Evolutionary conservation across 139 green algal genomes (phyloP), one percentile per base, ranked within the genome.

Genomic region (Spirogloea muscicola): DNA sequence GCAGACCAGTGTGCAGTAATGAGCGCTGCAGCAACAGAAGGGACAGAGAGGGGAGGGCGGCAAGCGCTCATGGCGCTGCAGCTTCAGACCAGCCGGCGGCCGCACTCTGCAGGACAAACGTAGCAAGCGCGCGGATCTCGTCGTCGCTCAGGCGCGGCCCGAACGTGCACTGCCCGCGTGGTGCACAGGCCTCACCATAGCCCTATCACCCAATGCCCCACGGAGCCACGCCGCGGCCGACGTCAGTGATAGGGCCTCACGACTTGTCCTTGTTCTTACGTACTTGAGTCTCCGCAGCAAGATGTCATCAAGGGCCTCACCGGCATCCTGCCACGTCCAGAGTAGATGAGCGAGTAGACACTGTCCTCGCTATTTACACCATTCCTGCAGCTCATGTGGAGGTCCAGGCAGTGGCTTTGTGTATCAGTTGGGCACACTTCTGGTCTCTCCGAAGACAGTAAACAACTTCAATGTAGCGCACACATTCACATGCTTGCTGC

Each of bases 111-210:
- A 89, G 72, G 27, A 92, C 85, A 46, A 88, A 93, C 5, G 85
- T 42, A 2, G 84, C 72, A 42, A 94, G 74, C 36, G 72, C 66
- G 31, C 55, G 51, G 0, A 95, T 70, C 40, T 93, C 86, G 4
- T 88, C 83, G 66, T 93, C 88, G 13, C 67, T 82, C 33, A 94
- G 58, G 9, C 89, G 66, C 0, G 82, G 59, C 0, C 83, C 87
- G 84, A 95, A 95, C 0, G 90, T 94, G 74, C 90, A 95, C 62
- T 89, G 76, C 16, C 89, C 90, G 82, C 76, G 84, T 3, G 90
- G 90, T 4, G 87, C 72, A 68, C 90, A 96, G 1, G 89, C 72
- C 36, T 82, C 70, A 1, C 90, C 90, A 71, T 87, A 96, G 29
- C 90, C 90, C 62, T n/a, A n/a, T n/a, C n/a, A n/a, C n/a, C n/a